A percentile compares a stretch with the other conserved stretches of the same genome.
These are phyloP conservation scores for Chenopodium suecicum DNA, from an alignment of 148 eudicot genomes.

Conservation along the genomic window DNA sequence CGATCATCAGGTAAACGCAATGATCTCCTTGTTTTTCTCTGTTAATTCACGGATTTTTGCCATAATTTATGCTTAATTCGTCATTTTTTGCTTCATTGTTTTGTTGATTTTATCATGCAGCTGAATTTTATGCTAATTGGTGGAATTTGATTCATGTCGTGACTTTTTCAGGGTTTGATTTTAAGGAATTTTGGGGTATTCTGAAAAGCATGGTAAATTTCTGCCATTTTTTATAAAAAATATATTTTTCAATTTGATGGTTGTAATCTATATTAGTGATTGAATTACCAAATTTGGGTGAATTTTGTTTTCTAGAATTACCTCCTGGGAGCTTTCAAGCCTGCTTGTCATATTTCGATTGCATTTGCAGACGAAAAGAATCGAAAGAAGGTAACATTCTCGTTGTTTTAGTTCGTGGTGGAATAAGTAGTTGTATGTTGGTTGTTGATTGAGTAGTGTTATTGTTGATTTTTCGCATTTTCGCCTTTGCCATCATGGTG, in stretches of 20 bases:
- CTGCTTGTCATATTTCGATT: constrained; percentile 80
- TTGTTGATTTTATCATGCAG: neutral
- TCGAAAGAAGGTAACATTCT: constrained; percentile 72
- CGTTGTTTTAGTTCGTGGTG: neutral
- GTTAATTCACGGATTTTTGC: neutral
- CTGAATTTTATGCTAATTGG: constrained; percentile 1
- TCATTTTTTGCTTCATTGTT: neutral
- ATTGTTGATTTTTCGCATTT: neutral
- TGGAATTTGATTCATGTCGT: neutral
- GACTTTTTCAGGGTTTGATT: constrained; percentile 10
- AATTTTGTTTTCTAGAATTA: constrained; percentile 54
- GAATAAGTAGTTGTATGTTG: neutral
- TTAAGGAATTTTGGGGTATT: constrained; percentile 5
- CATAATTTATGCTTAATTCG: neutral
- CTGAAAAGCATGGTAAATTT: constrained; percentile 13
- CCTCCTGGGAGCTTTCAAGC: constrained; percentile 92
- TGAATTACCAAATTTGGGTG: neutral
- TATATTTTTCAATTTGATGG: neutral
- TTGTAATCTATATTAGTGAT: neutral
- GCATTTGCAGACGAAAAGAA: constrained; percentile 75
- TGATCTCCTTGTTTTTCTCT: neutral
- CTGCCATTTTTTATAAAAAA: neutral
- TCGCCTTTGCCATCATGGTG: neutral
- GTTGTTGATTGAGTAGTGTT: neutral
- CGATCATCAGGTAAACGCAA: constrained; percentile 3